phyloP scores from a whole-genome alignment of 768 basidiomycete genomes.

The Amylocystis lapponica region DNA sequence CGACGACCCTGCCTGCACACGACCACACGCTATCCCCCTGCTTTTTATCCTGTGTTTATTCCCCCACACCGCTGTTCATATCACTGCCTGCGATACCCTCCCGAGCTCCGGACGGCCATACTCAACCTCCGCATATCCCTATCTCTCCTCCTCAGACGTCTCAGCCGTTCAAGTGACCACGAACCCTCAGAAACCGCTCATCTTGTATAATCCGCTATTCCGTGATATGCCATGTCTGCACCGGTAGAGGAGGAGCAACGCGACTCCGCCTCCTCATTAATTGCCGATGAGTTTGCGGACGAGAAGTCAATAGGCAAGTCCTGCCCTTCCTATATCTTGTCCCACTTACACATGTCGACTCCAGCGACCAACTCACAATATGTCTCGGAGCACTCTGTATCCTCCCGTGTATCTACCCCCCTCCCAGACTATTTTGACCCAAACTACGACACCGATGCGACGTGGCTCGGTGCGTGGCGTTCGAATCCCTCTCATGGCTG shows the following conservation, averaged over 20 bases:
- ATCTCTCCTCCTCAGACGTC: neutral
- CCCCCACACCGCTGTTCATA: neutral
- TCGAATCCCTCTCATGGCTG: neutral
- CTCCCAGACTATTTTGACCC: slow-evolving; percentile 22
- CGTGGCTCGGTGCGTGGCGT: slow-evolving; percentile 15
- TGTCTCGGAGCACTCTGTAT: neutral
- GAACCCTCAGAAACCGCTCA: no score
- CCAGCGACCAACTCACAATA: neutral
- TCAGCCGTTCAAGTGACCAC: no score
- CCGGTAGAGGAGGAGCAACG: neutral
- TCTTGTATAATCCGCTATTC: no score
- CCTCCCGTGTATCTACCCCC: no score
- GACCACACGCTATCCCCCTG: no score
- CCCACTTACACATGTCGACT: neutral
- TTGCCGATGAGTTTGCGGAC: neutral
- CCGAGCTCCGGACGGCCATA: neutral
- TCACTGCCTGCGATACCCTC: neutral
- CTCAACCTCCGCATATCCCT: neutral
- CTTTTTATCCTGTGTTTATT: neutral
- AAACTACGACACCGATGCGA: slow-evolving; percentile 21
- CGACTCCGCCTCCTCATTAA: neutral
- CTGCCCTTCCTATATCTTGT: neutral
- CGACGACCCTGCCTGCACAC: no score
- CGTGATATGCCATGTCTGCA: neutral
- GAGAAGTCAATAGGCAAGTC: neutral